Evolutionary conservation across 1,139 yeast species (phyloP).

Genomic region (Yamadazyma aaseri): DNA sequence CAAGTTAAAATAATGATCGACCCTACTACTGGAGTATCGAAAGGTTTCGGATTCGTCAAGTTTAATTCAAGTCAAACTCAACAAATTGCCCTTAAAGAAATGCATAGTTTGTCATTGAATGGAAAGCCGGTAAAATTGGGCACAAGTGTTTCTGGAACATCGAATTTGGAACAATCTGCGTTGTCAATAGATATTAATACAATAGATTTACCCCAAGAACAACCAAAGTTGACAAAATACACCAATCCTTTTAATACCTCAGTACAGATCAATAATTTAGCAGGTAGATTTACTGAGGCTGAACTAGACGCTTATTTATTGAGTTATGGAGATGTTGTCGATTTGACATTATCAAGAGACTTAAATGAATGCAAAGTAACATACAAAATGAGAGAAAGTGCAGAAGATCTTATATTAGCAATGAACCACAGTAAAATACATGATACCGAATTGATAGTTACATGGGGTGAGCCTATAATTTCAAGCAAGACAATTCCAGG

Average conservation of each 20-base stretch:
- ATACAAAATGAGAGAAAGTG: slow-evolving; percentile 31
- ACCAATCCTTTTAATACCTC: slow-evolving; percentile 41
- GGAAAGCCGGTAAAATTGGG: slow-evolving; percentile 74
- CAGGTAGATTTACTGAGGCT: slow-evolving; percentile 26
- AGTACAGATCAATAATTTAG: slow-evolving; percentile 29
- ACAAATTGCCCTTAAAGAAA: slow-evolving; percentile 70
- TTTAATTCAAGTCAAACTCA: slow-evolving; percentile 72
- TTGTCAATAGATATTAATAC: slow-evolving; percentile 6
- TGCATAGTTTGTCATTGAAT: slow-evolving; percentile 78
- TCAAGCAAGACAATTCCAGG: background rate
- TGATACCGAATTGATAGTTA: slow-evolving; percentile 28
- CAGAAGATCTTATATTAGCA: slow-evolving; percentile 35
- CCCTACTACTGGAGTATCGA: slow-evolving; percentile 68
- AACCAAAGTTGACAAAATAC: slow-evolving; percentile 29
- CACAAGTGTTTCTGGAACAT: slow-evolving; percentile 16
- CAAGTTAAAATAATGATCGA: slow-evolving; percentile 89
- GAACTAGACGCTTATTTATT: slow-evolving; percentile 31
- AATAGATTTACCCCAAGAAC: slow-evolving; percentile 27
- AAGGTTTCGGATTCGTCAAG: slow-evolving; percentile 93
- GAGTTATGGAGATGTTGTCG: slow-evolving; percentile 37
- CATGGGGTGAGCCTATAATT: slow-evolving; percentile 30
- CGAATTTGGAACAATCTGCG: slow-evolving; percentile 5
- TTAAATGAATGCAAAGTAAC: slow-evolving; percentile 25
- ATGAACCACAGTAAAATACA: slow-evolving; percentile 32
- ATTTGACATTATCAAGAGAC: slow-evolving; percentile 22